Evolutionary conservation across 228 moss, liverwort and hornwort genomes (phyloP), one percentile per base, ranked within the genome.

Genomic region (Sphagnum fallax): DNA sequence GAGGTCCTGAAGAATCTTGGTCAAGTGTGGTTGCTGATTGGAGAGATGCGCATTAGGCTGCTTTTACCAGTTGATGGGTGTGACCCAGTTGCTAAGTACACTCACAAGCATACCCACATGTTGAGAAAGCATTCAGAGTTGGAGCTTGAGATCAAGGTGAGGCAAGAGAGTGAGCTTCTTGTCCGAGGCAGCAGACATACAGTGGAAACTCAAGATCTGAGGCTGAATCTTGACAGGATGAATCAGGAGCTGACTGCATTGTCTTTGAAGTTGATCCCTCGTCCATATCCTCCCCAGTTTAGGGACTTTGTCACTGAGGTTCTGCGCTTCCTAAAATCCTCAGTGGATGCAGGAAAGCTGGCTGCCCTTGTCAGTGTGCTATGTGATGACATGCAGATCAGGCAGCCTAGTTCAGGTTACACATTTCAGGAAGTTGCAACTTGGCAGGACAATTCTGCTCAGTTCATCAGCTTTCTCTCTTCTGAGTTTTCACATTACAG

Each of bases 71-170:
- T 80, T 52, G 82, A 90, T 80, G 90, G 82, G 65, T 89, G 84
- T 71, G 93, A 98, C 68, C 98, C 98, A 49, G 91, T 98, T 55
- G 85, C 88, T 0, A 98, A 92, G 71, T 92, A 90, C 69, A 74
- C 73, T 70, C 88, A 85, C 63, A 93, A 90, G 75, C 32, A 81
- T 78, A 65, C 66, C 16, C 87, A 90, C 69, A 76, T 76, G 9
- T 60, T 61, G 12, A 68, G 75, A 49, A 81, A 82, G 67, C 86
- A 80, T 48, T 58, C 69, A 0, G 66, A 77, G 52, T 65, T 98
- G 67, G 82, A 82, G 63, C 64, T 93, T 67, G 77, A 93, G 61
- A 81, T 93, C 58, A 88, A 93, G 76, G 84, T 84, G 71, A 16
- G 9, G 61, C 75, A 83, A 76, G 90, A 87, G 76, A 91, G 93